Evolutionary conservation across 352 stramenopile species (phyloP).

Genomic region (Aphanomyces astaci): DNA sequence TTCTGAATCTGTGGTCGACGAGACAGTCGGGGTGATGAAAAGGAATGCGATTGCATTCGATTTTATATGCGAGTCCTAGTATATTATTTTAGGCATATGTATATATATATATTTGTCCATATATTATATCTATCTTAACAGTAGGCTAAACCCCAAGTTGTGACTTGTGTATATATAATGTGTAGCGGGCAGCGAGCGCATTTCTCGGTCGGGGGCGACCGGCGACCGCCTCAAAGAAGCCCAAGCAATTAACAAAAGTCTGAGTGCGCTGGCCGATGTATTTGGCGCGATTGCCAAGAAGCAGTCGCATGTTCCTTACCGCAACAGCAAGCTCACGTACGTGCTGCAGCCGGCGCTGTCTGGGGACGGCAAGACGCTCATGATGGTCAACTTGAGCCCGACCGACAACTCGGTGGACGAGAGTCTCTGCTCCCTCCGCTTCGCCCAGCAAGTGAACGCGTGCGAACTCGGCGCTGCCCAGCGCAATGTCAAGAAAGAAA

Average conservation of each 20-base stretch:
- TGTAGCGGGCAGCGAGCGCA: slow-evolving; percentile 94
- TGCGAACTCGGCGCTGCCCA: slow-evolving; percentile 95
- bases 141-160: too few species aligned
- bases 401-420: slow-evolving; percentile 93
- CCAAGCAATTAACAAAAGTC: slow-evolving; percentile 98
- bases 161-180: too few species aligned
- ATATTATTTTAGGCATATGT: too few species aligned
- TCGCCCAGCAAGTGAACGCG: slow-evolving; percentile 95
- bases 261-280: slow-evolving; percentile 97
- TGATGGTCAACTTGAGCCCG: slow-evolving; percentile 99
- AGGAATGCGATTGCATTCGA: too few species aligned
- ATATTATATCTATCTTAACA: too few species aligned
- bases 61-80: too few species aligned
- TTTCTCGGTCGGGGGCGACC: slow-evolving; percentile 89
- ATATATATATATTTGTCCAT: too few species aligned
- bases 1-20: too few species aligned
- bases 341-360: slow-evolving; percentile 97
- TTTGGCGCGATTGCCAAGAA: slow-evolving; percentile 97
- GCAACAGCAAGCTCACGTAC: slow-evolving; percentile 99
- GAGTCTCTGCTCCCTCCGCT: slow-evolving; percentile 97
- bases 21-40: too few species aligned
- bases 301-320: slow-evolving; percentile 93
- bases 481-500: slow-evolving; percentile 61
- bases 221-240: slow-evolving; percentile 94
- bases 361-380: slow-evolving; percentile 98